Evolutionary conservation across 106 monocot species (phyloP), one percentile per base, ranked within the genome.

Genomic region (Acanthochlamys bracteata): DNA sequence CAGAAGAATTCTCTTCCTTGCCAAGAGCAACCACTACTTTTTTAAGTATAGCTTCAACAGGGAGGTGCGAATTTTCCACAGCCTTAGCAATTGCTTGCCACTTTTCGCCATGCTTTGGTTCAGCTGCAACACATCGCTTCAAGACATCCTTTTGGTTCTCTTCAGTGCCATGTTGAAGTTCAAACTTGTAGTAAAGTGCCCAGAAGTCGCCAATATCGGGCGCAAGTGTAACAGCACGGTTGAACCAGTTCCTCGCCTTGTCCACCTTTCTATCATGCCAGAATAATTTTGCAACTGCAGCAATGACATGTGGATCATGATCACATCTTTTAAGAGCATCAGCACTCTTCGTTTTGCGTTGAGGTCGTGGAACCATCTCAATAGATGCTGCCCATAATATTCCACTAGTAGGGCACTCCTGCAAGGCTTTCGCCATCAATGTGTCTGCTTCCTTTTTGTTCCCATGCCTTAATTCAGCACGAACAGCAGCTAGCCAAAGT

Each of bases 161-260:
- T 25, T 88, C 90, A 45, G 25, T 73, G 20, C 95, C 95, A 76
- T 96, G 91, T 66, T 96, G 95, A 25, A 96, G 75, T 70, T 96
- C 95, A 80, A 96, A 96, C 59, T 84, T 96, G 69, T 96, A 91
- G 24, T 78, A 91, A n/a, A 80, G 73, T 1, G 80, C 82, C 95
- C 95, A 96, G 61, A 86, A 88, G 67, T 96, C 95, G n/a, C 95
- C 95, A 69, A 85, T 66, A 59, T 96, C 95, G 41, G 95, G 95
- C 11, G 84, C 75, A 25, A 96, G 79, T 23, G 90, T 96, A 65
- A 96, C 95, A 26, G 88, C 90, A 57, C 90, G 75, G 58, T 91
- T 86, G 61, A 90, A 83, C 90, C 87, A 96, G 67, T 20, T 88
- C 71, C 95, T 87, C 15, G 95, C 90, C 61, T 96, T 96, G 33